Conservation (phyloP, 805 yeast genomes). For the Kodamaea kakaduensis region DNA sequence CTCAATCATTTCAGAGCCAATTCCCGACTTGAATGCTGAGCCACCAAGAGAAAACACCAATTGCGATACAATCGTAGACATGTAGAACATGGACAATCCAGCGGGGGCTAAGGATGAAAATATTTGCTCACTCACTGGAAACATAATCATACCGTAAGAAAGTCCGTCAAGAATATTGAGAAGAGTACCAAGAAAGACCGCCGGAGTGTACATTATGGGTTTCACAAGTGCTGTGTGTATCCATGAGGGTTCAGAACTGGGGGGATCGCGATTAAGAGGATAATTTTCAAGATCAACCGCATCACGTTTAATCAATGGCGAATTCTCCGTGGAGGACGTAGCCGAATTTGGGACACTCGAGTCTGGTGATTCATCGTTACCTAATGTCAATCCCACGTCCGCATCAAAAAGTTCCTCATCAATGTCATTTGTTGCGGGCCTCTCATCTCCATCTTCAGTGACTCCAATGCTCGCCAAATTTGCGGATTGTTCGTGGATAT, state of each 20-base stretch:
- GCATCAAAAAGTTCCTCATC: constrained; percentile 2
- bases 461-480: constrained; percentile 56
- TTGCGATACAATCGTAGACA: constrained; percentile 88
- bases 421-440: constrained; percentile 1
- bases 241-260: constrained; percentile 2
- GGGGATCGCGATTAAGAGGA: background rate
- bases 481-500: constrained; percentile 56
- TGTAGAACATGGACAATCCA: constrained; percentile 91
- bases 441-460: constrained; percentile 26
- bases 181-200: constrained; percentile 79
- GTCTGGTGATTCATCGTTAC: background rate
- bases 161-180: constrained; percentile 88
- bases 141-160: constrained; percentile 96
- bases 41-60: constrained; percentile 86
- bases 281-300: constrained; percentile 13
- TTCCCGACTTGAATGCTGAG: constrained; percentile 82
- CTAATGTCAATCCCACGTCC: background rate
- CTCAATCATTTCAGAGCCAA: constrained; percentile 98
- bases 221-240: constrained; percentile 14
- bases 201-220: constrained; percentile 59
- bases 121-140: constrained; percentile 79
- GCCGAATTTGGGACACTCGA: background rate
- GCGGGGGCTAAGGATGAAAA: constrained; percentile 80
- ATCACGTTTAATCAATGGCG: constrained; percentile 14
- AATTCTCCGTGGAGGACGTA: constrained; percentile 7